These are phyloP conservation scores for Erysiphe pulchra DNA, from an alignment of 2,329 filamentous ascomycete genomes.

Conservation along the genomic window DNA sequence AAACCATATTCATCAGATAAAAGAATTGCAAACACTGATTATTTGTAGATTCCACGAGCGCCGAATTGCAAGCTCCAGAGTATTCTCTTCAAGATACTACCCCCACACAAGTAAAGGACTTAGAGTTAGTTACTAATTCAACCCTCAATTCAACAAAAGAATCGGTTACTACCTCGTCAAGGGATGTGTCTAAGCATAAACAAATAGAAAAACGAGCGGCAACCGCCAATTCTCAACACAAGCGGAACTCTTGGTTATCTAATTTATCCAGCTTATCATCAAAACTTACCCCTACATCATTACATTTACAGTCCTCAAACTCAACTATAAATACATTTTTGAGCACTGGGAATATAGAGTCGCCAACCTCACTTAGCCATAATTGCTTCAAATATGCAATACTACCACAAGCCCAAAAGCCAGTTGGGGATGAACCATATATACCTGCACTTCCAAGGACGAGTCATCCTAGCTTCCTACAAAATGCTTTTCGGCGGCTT, in stretches of 20 bases:
- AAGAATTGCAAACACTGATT: no score
- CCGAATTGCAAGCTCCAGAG: no score
- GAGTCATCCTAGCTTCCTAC: constrained; percentile 46
- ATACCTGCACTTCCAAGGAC: constrained; percentile 49
- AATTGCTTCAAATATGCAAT: constrained; percentile 29
- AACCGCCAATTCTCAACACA: not conserved
- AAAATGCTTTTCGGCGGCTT: constrained; percentile 54
- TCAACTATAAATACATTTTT: not conserved
- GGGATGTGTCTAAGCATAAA: not conserved
- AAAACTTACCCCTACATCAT: constrained; percentile 47
- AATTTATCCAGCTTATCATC: constrained; percentile 54
- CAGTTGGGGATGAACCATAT: constrained; percentile 38
- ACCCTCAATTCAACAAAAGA: not conserved
- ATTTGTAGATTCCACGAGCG: no score
- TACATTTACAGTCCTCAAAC: not conserved
- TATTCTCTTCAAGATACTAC: not conserved
- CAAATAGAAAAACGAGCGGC: no score
- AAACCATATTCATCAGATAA: no score
- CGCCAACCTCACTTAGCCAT: constrained; percentile 13
- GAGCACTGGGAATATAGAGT: constrained; percentile 3
- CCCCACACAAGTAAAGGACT: not conserved
- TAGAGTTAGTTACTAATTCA: not conserved
- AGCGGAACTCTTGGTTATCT: constrained; percentile 60
- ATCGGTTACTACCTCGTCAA: not conserved
- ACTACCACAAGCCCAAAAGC: constrained; percentile 27